phyloP scores from a whole-genome alignment of 1,284 basidiomycete genomes.

The Sutorius eximius region DNA sequence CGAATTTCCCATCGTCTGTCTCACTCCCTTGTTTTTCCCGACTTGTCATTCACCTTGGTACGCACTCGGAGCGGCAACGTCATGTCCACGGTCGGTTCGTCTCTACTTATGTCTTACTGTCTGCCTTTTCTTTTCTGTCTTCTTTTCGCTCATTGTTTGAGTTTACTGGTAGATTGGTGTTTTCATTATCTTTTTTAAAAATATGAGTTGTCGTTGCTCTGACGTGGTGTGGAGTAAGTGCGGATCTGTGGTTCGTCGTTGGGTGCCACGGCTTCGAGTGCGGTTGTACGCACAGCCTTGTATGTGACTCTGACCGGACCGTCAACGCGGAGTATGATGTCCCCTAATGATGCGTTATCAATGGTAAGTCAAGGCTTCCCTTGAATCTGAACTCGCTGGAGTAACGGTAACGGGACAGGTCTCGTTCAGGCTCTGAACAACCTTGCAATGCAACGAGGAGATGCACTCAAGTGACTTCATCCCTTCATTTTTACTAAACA shows the following conservation, averaged over 20 bases:
- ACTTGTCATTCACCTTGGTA: constrained; percentile 17
- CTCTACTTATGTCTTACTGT: not conserved
- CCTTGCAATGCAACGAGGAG: too few relatives aligned
- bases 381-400: too few relatives aligned
- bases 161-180: constrained; percentile 10
- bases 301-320: too few relatives aligned
- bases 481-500: too few relatives aligned
- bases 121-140: not conserved
- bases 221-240: not conserved
- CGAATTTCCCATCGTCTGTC: constrained; percentile 20
- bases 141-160: not conserved
- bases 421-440: too few relatives aligned
- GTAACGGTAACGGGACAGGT: too few relatives aligned
- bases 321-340: too few relatives aligned
- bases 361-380: too few relatives aligned
- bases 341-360: too few relatives aligned
- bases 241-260: not conserved
- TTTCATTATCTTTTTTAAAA: constrained; percentile 9
- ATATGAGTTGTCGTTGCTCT: constrained; percentile 25
- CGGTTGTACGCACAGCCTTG: too few relatives aligned
- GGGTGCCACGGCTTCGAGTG: too few relatives aligned
- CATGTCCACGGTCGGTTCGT: constrained; percentile 30
- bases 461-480: too few relatives aligned
- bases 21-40: constrained; percentile 16
- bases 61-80: constrained; percentile 11